Percentiles rank a stretch among this genome's conserved stretches.
phyloP scores from a whole-genome alignment of 805 yeast genomes.

The Kodamaea restingae region DNA sequence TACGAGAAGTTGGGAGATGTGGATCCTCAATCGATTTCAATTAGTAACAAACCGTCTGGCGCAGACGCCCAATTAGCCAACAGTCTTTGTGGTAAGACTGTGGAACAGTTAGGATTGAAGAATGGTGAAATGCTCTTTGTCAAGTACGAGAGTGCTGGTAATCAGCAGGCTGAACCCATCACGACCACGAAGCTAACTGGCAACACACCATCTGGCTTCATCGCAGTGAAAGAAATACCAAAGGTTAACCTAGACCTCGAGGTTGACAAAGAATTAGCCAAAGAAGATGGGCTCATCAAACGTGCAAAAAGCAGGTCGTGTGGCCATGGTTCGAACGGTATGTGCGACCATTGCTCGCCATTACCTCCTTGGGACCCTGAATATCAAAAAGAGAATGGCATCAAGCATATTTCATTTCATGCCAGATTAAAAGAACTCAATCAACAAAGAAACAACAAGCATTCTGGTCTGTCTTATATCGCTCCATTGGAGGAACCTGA shows the following conservation, averaged over 20 bases:
- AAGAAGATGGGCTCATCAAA: slow-evolving; percentile 65
- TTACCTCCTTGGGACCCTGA: slow-evolving; percentile 90
- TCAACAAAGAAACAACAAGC: slow-evolving; percentile 59
- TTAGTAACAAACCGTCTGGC: slow-evolving; percentile 46
- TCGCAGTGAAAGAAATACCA: slow-evolving; percentile 1
- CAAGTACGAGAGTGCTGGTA: slow-evolving; percentile 23
- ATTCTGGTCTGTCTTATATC: slow-evolving; percentile 59
- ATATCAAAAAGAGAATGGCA: slow-evolving; percentile 68
- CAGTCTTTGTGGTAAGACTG: slow-evolving; percentile 31
- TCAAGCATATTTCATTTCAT: slow-evolving; percentile 87
- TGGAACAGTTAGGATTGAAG: slow-evolving; percentile 45
- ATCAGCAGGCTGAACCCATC: slow-evolving; percentile 15
- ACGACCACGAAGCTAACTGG: slow-evolving; percentile 7
- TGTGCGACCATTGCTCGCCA: slow-evolving; percentile 97
- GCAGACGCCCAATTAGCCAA: slow-evolving; percentile 37
- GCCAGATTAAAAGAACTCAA: slow-evolving; percentile 73
- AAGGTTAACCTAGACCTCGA: slow-evolving; percentile 27
- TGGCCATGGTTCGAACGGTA: slow-evolving; percentile 86
- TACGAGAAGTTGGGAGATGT: slow-evolving; percentile 18
- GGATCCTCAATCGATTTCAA: slow-evolving; percentile 23
- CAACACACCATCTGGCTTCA: background rate
- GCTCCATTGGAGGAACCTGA: slow-evolving; percentile 74
- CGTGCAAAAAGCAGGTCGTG: slow-evolving; percentile 64
- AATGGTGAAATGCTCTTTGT: slow-evolving; percentile 59
- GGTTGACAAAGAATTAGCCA: slow-evolving; percentile 65